phyloP scores from a whole-genome alignment of 2,329 filamentous ascomycete species.

The Cladosporium halotolerans region DNA sequence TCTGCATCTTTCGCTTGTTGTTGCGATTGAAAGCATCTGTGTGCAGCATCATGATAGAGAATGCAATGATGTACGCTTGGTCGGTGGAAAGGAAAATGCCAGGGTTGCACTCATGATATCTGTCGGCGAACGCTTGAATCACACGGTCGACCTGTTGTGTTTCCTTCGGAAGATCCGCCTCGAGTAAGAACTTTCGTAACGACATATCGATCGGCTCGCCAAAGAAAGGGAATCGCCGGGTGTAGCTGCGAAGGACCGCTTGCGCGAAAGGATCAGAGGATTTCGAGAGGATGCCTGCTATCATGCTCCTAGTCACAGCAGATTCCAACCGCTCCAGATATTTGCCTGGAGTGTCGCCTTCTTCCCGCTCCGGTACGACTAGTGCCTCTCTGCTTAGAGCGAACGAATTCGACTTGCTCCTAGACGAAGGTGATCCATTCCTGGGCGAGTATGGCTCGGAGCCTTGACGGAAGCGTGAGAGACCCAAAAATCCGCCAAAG shows the following conservation, averaged over 20 bases:
- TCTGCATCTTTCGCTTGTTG: slow-evolving; percentile 99
- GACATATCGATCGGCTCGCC: slow-evolving; percentile 98
- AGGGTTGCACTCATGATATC: slow-evolving; percentile 97
- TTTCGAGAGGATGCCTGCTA: slow-evolving; percentile 80
- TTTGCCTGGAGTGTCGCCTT: slow-evolving; percentile 83
- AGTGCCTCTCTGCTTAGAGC: slow-evolving; percentile 66
- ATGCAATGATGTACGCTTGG: slow-evolving; percentile 97
- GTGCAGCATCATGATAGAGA: slow-evolving; percentile 91
- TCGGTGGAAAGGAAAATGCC: slow-evolving; percentile 87
- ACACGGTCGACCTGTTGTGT: slow-evolving; percentile 97
- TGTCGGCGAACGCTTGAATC: slow-evolving; percentile 86
- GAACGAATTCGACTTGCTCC: slow-evolving; percentile 77
- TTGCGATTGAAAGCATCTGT: slow-evolving; percentile 99
- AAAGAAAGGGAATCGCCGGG: slow-evolving; percentile 91
- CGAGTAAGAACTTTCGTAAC: slow-evolving; percentile 89
- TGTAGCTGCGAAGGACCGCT: slow-evolving; percentile 84
- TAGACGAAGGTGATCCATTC: slow-evolving; percentile 66
- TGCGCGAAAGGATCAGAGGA: slow-evolving; percentile 77
- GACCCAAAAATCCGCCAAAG: slow-evolving; percentile 78
- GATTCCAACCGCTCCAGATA: slow-evolving; percentile 82
- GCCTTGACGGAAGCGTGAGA: slow-evolving; percentile 71
- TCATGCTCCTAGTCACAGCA: slow-evolving; percentile 69
- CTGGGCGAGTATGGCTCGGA: slow-evolving; percentile 63
- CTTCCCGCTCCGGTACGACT: slow-evolving; percentile 68
- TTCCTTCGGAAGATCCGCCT: slow-evolving; percentile 91